Evolutionary conservation across 108 stramenopile genomes (phyloP).

Genomic region (Stephanodiscus minutulus): DNA sequence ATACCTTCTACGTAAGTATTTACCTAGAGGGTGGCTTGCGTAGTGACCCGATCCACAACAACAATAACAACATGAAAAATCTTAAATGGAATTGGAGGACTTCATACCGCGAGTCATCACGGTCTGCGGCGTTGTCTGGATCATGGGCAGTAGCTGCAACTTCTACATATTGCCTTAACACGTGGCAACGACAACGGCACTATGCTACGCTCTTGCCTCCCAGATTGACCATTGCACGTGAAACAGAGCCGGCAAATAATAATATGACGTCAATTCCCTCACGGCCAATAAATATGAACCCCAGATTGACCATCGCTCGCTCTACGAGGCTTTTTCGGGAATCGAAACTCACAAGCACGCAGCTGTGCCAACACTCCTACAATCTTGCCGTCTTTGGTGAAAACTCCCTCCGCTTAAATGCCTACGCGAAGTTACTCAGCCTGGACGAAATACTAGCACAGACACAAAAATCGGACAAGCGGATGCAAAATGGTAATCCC

Average conservation of each 20-base stretch:
- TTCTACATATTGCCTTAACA: not conserved
- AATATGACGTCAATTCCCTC: too few species aligned
- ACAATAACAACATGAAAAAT: not conserved
- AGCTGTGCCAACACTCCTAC: slow-evolving; percentile 36
- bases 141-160: not conserved
- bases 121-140: not conserved
- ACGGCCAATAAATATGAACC: too few species aligned
- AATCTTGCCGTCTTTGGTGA: slow-evolving; percentile 48
- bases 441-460: slow-evolving; percentile 49
- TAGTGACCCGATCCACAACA: too few species aligned
- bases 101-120: not conserved
- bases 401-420: slow-evolving; percentile 47
- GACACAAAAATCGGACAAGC: slow-evolving; percentile 57
- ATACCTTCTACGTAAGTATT: too few species aligned
- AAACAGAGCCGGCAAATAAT: too few species aligned
- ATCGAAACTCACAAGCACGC: slow-evolving; percentile 18
- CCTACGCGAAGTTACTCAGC: slow-evolving; percentile 53
- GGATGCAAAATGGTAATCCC: slow-evolving; percentile 41
- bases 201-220: slow-evolving; percentile 6
- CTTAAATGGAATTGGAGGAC: not conserved
- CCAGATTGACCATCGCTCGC: slow-evolving; percentile 34
- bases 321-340: slow-evolving; percentile 22
- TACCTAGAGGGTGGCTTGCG: too few species aligned
- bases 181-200: not conserved
- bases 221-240: slow-evolving; percentile 36